Evolutionary conservation across 2,329 filamentous ascomycete genomes (phyloP), one percentile per base, ranked within the genome.

Genomic region (Cordyceps cateniannulata): DNA sequence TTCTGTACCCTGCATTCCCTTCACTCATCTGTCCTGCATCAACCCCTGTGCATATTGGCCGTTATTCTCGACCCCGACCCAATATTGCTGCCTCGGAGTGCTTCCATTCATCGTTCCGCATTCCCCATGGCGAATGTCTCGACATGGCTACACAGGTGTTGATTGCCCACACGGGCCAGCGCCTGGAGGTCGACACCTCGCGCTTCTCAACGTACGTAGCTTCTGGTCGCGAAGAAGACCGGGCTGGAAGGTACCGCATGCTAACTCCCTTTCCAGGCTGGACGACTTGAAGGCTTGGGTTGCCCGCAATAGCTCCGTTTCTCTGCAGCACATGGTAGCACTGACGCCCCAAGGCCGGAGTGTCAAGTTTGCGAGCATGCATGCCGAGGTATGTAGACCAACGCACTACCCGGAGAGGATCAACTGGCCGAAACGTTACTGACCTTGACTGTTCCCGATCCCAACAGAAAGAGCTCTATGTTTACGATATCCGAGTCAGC

Each of bases 131-230:
- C 76, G 76, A 70, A 81, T 82, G 80, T 77, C 77, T 79, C 77
- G 84, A 81, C 77, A 96, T 96, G 91, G 89, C 90, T 79, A 85
- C 93, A 74, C 86, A 91, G 79, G 87, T 96, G 76, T 90, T 91
- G 80, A 88, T 96, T 73, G 92, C 91, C 82, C 93, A 96, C 79
- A 92, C 90, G 76, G 93, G 93, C 80, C 88, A 91, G 81, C 88
- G 88, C 77, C 83, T 96, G 72, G 82, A 87, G 73, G 84, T 90
- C 73, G 90, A 96, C 77, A 85, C 87, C 66, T 82, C 86, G 65
- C 84, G 86, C 71, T 89, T 93, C 75, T 81, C 83, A 68, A 89
- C 87, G 88, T 91, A 79, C 68, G 85, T 20, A 42, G 35, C 45
- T 42, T 9, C 54, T 40, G 22, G 44, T 8, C 18, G 8, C n/a